These are phyloP conservation scores for Mortierella hygrophila DNA, from an alignment of 192 early-diverging fungal species.

Conservation along the genomic window DNA sequence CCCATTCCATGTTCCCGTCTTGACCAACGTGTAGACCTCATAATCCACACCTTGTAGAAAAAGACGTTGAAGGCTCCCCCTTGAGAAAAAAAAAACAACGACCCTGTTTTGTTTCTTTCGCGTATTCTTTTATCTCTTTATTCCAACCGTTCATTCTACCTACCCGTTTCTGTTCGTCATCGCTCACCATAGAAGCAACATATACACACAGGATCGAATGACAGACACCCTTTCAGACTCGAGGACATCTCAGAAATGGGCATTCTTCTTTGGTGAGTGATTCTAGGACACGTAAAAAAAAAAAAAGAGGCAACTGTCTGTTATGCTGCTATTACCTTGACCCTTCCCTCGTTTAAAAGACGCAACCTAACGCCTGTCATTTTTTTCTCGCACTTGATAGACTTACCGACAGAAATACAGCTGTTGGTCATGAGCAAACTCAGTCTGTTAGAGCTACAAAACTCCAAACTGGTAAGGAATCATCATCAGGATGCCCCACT, in stretches of 20 bases:
- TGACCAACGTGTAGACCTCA: not conserved
- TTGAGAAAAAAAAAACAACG: too few relatives aligned
- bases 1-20: constrained; percentile 11
- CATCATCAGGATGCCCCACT: not conserved
- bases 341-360: not conserved
- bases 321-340: too few relatives aligned
- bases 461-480: constrained; percentile 22
- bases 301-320: too few relatives aligned
- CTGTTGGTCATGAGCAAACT: constrained; percentile 28
- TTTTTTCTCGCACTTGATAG: constrained; percentile 3
- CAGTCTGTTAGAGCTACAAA: constrained; percentile 12
- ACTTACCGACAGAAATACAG: constrained; percentile 36
- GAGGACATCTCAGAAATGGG: not conserved
- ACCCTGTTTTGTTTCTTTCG: too few relatives aligned
- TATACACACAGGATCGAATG: too few relatives aligned
- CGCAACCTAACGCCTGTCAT: not conserved
- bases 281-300: too few relatives aligned
- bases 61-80: too few relatives aligned
- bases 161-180: too few relatives aligned
- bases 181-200: too few relatives aligned
- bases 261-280: constrained; percentile 14
- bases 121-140: not conserved
- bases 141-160: not conserved
- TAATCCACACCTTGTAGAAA: not conserved
- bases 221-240: not conserved